These are phyloP conservation scores for Agrocybe pediades DNA, from an alignment of 768 basidiomycete species.

Conservation along the genomic window DNA sequence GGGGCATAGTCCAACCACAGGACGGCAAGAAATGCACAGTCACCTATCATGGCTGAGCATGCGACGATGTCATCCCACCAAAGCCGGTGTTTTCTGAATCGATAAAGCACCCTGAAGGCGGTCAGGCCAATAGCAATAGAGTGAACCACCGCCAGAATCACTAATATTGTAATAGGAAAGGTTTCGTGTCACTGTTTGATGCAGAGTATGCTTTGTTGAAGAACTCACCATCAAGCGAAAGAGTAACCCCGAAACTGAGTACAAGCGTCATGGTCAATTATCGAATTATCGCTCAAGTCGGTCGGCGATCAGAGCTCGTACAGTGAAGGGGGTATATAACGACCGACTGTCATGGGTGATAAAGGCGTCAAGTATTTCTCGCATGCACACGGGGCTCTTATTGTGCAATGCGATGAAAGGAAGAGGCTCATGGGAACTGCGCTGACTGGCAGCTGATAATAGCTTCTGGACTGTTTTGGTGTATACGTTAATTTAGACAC, in stretches of 20 bases:
- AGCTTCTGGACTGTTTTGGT: no score
- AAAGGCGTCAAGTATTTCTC: no score
- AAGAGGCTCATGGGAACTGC: no score
- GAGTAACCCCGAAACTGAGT: slow-evolving; percentile 9
- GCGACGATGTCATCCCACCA: slow-evolving; percentile 26
- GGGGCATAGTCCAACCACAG: slow-evolving; percentile 15
- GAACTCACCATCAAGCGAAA: slow-evolving; percentile 5
- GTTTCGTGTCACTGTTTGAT: not conserved
- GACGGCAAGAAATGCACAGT: slow-evolving; percentile 14
- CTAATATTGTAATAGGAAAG: not conserved
- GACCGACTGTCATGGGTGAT: no score
- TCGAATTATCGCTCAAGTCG: no score
- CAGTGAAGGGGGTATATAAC: no score
- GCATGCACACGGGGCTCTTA: no score
- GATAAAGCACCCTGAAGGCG: slow-evolving; percentile 16
- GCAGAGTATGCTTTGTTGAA: not conserved
- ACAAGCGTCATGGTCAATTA: slow-evolving; percentile 5
- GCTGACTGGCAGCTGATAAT: no score
- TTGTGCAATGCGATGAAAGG: no score
- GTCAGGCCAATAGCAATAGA: slow-evolving; percentile 17
- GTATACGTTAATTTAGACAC: no score
- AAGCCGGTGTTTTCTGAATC: slow-evolving; percentile 13
- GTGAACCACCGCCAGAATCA: slow-evolving; percentile 14
- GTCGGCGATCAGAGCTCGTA: no score
- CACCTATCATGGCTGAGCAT: slow-evolving; percentile 13